A percentile compares a stretch with the other conserved stretches of the same genome.
Conservation (phyloP, 225 moss, liverwort and hornwort genomes). For the Polytrichum formosum region DNA sequence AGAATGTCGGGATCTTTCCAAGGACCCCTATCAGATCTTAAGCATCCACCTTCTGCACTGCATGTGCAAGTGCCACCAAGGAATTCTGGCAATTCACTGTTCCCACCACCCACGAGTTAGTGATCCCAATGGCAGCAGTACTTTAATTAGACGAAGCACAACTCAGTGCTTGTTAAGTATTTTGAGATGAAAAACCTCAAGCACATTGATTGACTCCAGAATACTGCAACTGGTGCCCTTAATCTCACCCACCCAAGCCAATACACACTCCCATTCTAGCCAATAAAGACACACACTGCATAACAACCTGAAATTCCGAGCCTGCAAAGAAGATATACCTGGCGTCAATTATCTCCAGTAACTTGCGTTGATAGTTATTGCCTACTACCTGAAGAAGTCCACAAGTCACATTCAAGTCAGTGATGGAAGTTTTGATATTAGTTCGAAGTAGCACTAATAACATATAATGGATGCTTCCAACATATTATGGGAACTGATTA, state of each 20-base stretch:
- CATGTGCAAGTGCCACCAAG: slow-evolving; percentile 62
- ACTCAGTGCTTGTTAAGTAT: too few relatives aligned
- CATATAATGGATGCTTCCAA: too few relatives aligned
- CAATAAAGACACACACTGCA: background rate
- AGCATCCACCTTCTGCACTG: slow-evolving; percentile 49
- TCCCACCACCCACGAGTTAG: slow-evolving; percentile 15
- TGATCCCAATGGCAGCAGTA: too few relatives aligned
- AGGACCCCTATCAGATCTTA: slow-evolving; percentile 60
- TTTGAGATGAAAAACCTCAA: too few relatives aligned
- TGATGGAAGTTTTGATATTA: too few relatives aligned
- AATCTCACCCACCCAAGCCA: too few relatives aligned
- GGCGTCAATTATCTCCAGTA: slow-evolving; percentile 62
- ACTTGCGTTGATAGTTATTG: slow-evolving; percentile 51
- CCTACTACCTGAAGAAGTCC: slow-evolving; percentile 52
- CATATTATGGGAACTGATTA: too few relatives aligned
- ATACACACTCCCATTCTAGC: background rate
- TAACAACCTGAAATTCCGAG: background rate
- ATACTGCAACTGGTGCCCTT: too few relatives aligned
- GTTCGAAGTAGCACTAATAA: too few relatives aligned
- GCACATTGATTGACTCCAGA: too few relatives aligned
- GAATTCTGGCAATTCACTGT: slow-evolving; percentile 70
- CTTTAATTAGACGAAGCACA: too few relatives aligned
- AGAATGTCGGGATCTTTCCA: slow-evolving; percentile 49
- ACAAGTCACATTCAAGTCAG: too few relatives aligned
- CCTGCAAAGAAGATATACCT: slow-evolving; percentile 23